phyloP scores from a whole-genome alignment of 805 yeast species.

The Ogataea kodamae region DNA sequence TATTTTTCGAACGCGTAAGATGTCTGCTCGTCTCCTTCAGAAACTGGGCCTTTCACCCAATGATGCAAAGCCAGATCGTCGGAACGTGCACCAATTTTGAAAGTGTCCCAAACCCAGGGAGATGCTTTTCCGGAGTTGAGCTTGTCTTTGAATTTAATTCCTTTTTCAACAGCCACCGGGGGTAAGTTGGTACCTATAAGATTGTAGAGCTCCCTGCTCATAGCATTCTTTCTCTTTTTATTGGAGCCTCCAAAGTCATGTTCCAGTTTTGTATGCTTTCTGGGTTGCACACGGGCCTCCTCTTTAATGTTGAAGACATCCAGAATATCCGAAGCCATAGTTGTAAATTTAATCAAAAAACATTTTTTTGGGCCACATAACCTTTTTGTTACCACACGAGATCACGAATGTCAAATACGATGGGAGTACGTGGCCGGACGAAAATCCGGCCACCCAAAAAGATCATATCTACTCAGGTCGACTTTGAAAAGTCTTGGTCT shows the following conservation, averaged over 20 bases:
- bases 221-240: conserved; percentile 48
- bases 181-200: conserved; percentile 91
- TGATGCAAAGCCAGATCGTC: conserved; percentile 60
- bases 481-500: conserved; percentile 66
- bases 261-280: conserved; percentile 23
- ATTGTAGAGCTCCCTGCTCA: conserved; percentile 86
- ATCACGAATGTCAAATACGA: conserved; percentile 8
- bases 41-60: conserved; percentile 72
- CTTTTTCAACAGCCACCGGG: conserved; percentile 58
- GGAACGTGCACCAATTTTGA: conserved; percentile 50
- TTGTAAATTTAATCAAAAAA: conserved; percentile 7
- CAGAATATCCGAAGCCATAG: conserved; percentile 55
- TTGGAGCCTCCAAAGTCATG: conserved; percentile 26
- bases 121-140: conserved; percentile 62
- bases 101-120: conserved; percentile 75
- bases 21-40: conserved; percentile 33
- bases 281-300: conserved; percentile 33
- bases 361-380: conserved; percentile 14
- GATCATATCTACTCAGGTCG: conserved; percentile 39
- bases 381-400: conserved; percentile 4
- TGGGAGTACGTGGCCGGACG: conserved; percentile 32
- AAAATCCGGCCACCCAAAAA: conserved; percentile 67
- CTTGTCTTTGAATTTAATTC: conserved; percentile 57
- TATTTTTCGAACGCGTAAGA: conserved; percentile 73
- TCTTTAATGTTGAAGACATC: conserved; percentile 72